Percentiles rank a stretch among this genome's conserved stretches.
Evolutionary conservation across 169 alveolate genomes (phyloP).

Genomic region (Eimeria mitis): DNA sequence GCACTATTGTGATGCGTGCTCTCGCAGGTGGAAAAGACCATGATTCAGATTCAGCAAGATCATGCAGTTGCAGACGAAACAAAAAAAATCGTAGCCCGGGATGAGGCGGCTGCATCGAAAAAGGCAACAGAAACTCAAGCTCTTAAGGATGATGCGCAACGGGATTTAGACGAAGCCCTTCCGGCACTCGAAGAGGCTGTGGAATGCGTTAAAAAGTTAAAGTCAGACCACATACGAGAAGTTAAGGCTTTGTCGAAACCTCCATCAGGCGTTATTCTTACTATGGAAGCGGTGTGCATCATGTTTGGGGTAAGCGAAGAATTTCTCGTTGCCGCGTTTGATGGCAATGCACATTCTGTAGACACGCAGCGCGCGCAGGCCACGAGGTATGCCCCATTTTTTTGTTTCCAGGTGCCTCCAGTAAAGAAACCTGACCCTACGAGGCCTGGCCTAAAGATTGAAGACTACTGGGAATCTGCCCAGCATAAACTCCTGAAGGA

Average conservation of each 20-base stretch:
- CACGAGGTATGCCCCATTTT: neutral
- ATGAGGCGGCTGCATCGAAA: conserved; percentile 90
- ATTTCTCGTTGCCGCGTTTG: neutral
- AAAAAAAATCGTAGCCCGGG: conserved; percentile 91
- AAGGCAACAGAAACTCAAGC: conserved; percentile 91
- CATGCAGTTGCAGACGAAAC: conserved; percentile 95
- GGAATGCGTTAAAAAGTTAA: conserved; percentile 94
- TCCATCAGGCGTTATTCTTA: conserved; percentile 90
- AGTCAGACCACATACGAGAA: conserved; percentile 95
- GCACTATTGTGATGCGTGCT: neutral
- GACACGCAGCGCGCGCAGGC: neutral
- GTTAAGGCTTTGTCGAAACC: conserved; percentile 94
- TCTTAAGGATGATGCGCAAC: conserved; percentile 92
- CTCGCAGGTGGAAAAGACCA: conserved; percentile 91
- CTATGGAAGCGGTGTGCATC: conserved; percentile 91
- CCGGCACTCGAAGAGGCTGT: conserved; percentile 96
- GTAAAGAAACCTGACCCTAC: conserved; percentile 88
- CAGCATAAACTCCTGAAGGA: conserved; percentile 91
- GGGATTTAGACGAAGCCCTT: conserved; percentile 96
- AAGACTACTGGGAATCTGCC: conserved; percentile 94
- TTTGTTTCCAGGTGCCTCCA: conserved; percentile 83
- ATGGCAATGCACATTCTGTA: neutral
- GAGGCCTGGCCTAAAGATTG: conserved; percentile 88
- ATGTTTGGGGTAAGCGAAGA: conserved; percentile 89
- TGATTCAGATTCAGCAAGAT: conserved; percentile 93